A percentile compares a stretch with the other conserved stretches of the same genome.
Evolutionary conservation across 306 rosid genomes (phyloP).

Genomic region (Pyrus bretschneideri): DNA sequence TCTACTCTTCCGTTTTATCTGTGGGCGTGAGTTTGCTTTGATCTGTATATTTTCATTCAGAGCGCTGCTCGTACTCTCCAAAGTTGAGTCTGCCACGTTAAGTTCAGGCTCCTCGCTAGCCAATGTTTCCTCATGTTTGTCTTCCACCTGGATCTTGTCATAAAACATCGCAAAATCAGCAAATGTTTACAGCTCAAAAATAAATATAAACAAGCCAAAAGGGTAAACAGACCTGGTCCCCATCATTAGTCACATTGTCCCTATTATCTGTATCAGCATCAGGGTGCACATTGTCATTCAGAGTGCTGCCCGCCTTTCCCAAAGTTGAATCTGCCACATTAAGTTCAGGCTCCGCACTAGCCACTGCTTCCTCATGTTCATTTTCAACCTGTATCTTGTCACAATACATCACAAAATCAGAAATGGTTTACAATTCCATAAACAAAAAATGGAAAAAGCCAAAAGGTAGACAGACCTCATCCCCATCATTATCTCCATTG

Average conservation of each 20-base stretch:
- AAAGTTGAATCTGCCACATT: conserved; percentile 16
- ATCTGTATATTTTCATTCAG: conserved; percentile 23
- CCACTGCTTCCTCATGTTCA: conserved; percentile 19
- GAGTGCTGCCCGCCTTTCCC: conserved; percentile 7
- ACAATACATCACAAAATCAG: conserved; percentile 12
- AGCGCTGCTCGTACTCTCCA: conserved; percentile 2
- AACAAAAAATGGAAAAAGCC: not conserved
- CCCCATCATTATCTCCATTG: conserved; percentile 4
- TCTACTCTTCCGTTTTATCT: conserved; percentile 14
- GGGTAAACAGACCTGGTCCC: too few relatives aligned
- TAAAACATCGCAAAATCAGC: conserved; percentile 13
- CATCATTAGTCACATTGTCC: too few relatives aligned
- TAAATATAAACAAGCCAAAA: not conserved
- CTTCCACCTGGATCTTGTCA: conserved; percentile 40
- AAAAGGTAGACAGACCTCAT: conserved; percentile 5
- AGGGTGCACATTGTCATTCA: conserved; percentile 16
- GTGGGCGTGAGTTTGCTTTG: conserved; percentile 25
- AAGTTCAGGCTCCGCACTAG: conserved; percentile 20
- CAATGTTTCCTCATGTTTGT: conserved; percentile 23
- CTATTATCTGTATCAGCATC: too few relatives aligned
- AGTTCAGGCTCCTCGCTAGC: conserved; percentile 22
- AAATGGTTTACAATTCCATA: conserved; percentile 10
- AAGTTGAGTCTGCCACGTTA: conserved; percentile 17
- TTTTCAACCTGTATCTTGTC: conserved; percentile 42
- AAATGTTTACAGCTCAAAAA: conserved; percentile 10